Percentiles rank a stretch among this genome's conserved stretches.
These are phyloP conservation scores for Zygosaccharomyces sapae DNA, from an alignment of 1,139 yeast genomes.

Conservation along the genomic window DNA sequence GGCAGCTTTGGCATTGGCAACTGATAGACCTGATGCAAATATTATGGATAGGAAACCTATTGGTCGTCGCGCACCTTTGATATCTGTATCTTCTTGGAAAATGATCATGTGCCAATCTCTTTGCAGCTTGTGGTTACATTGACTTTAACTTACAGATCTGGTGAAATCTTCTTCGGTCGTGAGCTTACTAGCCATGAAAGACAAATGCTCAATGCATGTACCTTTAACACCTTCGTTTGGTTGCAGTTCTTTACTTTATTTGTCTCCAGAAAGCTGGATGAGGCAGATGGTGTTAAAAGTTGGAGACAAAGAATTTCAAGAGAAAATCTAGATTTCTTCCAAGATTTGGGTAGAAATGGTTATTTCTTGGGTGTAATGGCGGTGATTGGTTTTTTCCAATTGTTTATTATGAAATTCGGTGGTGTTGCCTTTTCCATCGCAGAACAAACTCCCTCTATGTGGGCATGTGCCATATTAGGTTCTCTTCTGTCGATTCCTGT, in stretches of 20 bases:
- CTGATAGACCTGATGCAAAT: slow-evolving; percentile 88
- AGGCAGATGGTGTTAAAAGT: slow-evolving; percentile 63
- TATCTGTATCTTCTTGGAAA: slow-evolving; percentile 94
- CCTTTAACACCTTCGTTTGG: slow-evolving; percentile 97
- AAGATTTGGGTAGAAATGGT: slow-evolving; percentile 74
- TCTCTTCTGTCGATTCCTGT: slow-evolving; percentile 81
- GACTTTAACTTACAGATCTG: slow-evolving; percentile 74
- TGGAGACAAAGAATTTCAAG: slow-evolving; percentile 55
- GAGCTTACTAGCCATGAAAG: slow-evolving; percentile 45
- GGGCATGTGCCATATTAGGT: slow-evolving; percentile 85
- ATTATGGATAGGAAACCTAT: slow-evolving; percentile 80
- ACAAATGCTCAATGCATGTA: slow-evolving; percentile 71
- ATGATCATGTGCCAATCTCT: slow-evolving; percentile 89
- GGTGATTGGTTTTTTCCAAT: slow-evolving; percentile 78
- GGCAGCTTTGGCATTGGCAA: slow-evolving; percentile 96
- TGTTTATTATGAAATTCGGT: slow-evolving; percentile 91
- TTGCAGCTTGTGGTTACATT: slow-evolving; percentile 79
- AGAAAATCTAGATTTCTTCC: slow-evolving; percentile 72
- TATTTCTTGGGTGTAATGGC: slow-evolving; percentile 69
- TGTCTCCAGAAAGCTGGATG: slow-evolving; percentile 88
- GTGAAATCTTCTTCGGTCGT: slow-evolving; percentile 50
- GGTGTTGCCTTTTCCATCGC: slow-evolving; percentile 89
- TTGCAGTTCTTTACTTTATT: slow-evolving; percentile 90
- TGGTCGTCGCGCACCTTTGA: slow-evolving; percentile 74
- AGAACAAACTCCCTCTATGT: slow-evolving; percentile 74